Evolutionary conservation across 2,329 filamentous ascomycete genomes (phyloP), one percentile per base, ranked within the genome.

Genomic region (Aureobasidium sp.): DNA sequence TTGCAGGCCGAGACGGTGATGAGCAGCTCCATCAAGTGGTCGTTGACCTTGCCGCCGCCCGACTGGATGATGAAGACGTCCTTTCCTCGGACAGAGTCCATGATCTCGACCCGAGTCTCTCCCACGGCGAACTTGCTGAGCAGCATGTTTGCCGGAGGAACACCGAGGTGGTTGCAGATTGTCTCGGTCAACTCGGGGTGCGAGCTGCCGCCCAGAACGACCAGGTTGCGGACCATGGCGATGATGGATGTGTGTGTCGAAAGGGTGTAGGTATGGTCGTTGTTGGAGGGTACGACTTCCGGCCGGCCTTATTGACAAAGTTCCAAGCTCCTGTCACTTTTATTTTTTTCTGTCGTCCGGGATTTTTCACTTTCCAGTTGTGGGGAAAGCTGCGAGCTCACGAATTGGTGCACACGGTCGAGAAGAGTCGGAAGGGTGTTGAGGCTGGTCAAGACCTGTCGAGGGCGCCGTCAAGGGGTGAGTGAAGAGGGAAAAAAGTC

Each of bases 1-100:
- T 96, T 95, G 84, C 94, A 97, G 63, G 94, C 94, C n/a, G 90
- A 95, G 68, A 97, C 93, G 78, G 94, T 96, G 77, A 97, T 96
- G 74, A 95, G 89, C 53, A 97, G 85, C 72, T 99, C 94, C 78
- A 99, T 88, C 65, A 99, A 84, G 76, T 95, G 86, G 76, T 99
- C 94, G 73, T 99, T 99, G 76, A 96, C 90, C 69, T 88, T 89
- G 65, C 90, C 91, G 67, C 90, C 90, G 67, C 90, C 91, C 43
- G 90, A 94, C 76, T 97, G 93, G 69, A 99, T 90, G 72, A 97
- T 96, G 78, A 95, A 99, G 73, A 96, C 94, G 84, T 99, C 94
- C 75, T 99, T 99, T 68, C 90, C 94, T 68, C 94, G 88, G 55
- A 99, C 94, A 15, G 91, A 96, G 75, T 99, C 94, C 73, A 92